Percentiles rank a stretch among this genome's conserved stretches.
These are phyloP conservation scores for Sporothrix inflata DNA, from an alignment of 2,329 filamentous ascomycete species.

Conservation along the genomic window DNA sequence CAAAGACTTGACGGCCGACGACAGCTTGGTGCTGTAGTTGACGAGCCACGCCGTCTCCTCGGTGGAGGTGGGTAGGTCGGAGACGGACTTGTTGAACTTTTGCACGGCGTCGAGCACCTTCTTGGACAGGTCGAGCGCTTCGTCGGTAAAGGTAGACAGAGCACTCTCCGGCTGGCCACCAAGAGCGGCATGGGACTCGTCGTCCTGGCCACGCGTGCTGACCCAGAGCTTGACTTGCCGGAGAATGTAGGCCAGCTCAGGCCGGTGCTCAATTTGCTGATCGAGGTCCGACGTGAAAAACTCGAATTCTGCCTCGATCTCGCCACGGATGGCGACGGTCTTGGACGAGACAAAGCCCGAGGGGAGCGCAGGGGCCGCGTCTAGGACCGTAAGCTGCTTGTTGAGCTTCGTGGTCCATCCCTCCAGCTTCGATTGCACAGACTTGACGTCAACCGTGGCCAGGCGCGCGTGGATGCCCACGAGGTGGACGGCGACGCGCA, in stretches of 20 bases:
- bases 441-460: constrained; percentile 54
- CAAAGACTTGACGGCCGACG: constrained; percentile 60
- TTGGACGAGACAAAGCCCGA: constrained; percentile 50
- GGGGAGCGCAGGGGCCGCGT: constrained; percentile 54
- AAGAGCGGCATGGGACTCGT: not conserved
- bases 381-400: not conserved
- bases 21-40: constrained; percentile 56
- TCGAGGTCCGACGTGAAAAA: constrained; percentile 49
- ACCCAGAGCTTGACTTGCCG: constrained; percentile 70
- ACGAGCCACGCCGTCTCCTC: constrained; percentile 68
- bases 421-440: constrained; percentile 51
- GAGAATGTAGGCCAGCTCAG: constrained; percentile 66
- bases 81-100: constrained; percentile 62
- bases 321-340: constrained; percentile 41
- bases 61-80: constrained; percentile 58
- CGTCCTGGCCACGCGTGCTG: not conserved
- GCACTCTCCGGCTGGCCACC: not conserved
- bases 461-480: constrained; percentile 69
- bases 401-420: constrained; percentile 47
- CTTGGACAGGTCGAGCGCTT: constrained; percentile 69
- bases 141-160: constrained; percentile 55
- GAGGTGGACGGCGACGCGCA: constrained; percentile 64
- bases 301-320: constrained; percentile 44
- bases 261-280: constrained; percentile 50
- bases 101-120: constrained; percentile 80